Percentiles rank a stretch among this genome's conserved stretches.
Evolutionary conservation across 2,329 filamentous ascomycete species (phyloP).

Genomic region (Lecanicillium sp.): DNA sequence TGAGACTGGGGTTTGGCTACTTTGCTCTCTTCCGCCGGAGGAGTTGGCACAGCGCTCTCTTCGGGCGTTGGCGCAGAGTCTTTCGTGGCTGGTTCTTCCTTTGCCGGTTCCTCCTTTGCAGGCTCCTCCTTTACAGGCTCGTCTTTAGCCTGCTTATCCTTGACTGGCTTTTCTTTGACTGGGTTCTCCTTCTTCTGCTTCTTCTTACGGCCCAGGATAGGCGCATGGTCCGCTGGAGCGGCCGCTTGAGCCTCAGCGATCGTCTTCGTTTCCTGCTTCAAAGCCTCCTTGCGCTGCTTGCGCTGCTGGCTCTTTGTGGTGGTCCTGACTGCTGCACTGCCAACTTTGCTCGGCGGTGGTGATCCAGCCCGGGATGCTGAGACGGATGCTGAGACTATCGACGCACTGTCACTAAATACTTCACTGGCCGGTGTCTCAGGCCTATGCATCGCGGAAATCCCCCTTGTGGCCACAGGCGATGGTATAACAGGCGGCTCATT

Average conservation of each 20-base stretch:
- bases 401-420: slow-evolving; percentile 68
- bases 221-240: slow-evolving; percentile 55
- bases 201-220: slow-evolving; percentile 74
- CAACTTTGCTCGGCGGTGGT: slow-evolving; percentile 57
- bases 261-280: slow-evolving; percentile 54
- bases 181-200: slow-evolving; percentile 72
- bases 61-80: too few species aligned
- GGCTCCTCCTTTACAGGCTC: slow-evolving; percentile 1
- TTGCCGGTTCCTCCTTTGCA: not conserved
- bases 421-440: slow-evolving; percentile 72
- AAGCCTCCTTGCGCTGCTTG: slow-evolving; percentile 63
- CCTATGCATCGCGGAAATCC: slow-evolving; percentile 31
- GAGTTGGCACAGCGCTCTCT: too few species aligned
- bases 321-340: slow-evolving; percentile 58
- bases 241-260: slow-evolving; percentile 42
- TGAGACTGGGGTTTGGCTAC: not conserved
- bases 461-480: slow-evolving; percentile 23
- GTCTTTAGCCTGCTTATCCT: slow-evolving; percentile 10
- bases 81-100: not conserved
- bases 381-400: slow-evolving; percentile 62
- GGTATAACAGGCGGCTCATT: slow-evolving; percentile 42
- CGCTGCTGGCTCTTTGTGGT: slow-evolving; percentile 74
- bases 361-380: slow-evolving; percentile 63
- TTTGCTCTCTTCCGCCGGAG: not conserved
- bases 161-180: slow-evolving; percentile 13